Conservation (phyloP, 169 alveolate genomes). For the Plasmodium reichenowi region DNA sequence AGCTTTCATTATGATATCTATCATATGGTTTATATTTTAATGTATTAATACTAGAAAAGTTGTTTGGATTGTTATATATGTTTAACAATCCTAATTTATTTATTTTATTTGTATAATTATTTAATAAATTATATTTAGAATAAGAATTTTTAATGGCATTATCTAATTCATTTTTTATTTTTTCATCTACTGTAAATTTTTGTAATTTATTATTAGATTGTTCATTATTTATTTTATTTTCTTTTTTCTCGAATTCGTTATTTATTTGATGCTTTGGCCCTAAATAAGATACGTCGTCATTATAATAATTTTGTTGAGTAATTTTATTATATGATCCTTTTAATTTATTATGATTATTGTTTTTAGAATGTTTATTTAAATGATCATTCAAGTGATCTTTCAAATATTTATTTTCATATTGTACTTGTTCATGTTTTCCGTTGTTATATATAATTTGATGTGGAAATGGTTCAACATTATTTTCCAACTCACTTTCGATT, state of each 20-base stretch:
- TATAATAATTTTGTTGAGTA: background rate
- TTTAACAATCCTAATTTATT: constrained; percentile 31
- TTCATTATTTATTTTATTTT: no score
- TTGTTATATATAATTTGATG: no score
- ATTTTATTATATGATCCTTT: no score
- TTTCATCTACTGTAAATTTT: constrained; percentile 8
- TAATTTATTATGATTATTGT: no score
- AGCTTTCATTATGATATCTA: background rate
- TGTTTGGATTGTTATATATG: background rate
- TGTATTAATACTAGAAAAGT: background rate
- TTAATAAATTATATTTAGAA: constrained; percentile 7
- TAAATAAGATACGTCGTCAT: no score
- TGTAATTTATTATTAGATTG: no score
- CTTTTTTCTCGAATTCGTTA: background rate
- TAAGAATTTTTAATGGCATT: constrained; percentile 44
- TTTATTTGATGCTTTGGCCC: background rate
- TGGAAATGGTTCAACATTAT: no score
- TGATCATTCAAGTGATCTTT: no score
- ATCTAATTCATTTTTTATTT: constrained; percentile 17
- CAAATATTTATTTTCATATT: no score
- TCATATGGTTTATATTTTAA: background rate
- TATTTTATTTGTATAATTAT: constrained; percentile 27
- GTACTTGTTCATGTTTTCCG: no score
- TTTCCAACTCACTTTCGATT: background rate
- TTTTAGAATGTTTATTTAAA: no score